These are phyloP conservation scores for Microcos paniculata DNA, from an alignment of 345 rosid genomes.

Conservation along the genomic window DNA sequence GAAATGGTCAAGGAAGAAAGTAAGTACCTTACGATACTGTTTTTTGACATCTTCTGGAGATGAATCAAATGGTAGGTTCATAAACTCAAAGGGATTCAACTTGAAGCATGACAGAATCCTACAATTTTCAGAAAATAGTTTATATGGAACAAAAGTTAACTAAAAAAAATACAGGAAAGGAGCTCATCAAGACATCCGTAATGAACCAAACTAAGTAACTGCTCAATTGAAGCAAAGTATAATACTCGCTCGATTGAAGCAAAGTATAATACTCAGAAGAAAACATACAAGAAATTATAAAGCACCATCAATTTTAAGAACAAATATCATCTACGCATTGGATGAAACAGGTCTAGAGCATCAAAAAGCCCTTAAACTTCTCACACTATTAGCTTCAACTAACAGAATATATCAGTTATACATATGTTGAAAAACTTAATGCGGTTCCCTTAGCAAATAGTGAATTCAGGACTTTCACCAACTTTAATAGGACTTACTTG, in stretches of 20 bases:
- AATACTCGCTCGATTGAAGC: neutral
- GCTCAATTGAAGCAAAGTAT: neutral
- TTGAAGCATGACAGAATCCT: constrained; percentile 99
- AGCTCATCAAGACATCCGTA: neutral
- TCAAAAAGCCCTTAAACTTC: neutral
- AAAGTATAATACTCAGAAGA: neutral
- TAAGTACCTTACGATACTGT: constrained; percentile 89
- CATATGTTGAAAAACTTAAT: neutral
- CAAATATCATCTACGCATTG: neutral
- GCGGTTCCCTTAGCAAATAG: too few relatives aligned
- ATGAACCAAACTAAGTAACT: neutral
- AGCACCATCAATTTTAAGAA: neutral
- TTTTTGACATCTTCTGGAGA: constrained; percentile 71
- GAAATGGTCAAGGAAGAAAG: neutral
- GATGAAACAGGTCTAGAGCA: neutral
- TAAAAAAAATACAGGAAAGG: neutral
- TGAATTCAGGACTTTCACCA: neutral
- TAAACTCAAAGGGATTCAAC: constrained; percentile 88
- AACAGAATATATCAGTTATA: neutral
- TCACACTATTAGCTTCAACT: neutral
- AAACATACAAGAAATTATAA: neutral
- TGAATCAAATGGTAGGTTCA: constrained; percentile 74
- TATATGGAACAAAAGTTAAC: neutral
- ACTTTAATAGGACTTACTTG: neutral
- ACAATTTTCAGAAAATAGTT: constrained; percentile 6